Evolutionary conservation across 257 asterid species (phyloP), one percentile per base, ranked within the genome.

Genomic region (Nicotiana tabacum): DNA sequence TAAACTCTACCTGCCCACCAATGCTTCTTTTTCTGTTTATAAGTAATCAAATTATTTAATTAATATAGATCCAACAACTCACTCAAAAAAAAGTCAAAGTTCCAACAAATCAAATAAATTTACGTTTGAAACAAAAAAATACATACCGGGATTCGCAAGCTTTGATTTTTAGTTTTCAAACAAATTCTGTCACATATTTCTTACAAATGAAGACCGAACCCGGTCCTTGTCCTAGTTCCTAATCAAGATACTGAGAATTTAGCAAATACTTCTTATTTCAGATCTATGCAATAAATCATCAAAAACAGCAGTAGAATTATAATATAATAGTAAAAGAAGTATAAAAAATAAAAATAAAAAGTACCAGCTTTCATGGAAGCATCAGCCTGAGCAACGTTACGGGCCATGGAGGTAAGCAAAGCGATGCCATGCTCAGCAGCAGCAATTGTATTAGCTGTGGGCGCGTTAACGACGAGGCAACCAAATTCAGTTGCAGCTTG

Each of bases 381-480:
- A 85, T 95, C 98, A 62, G 98, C 91, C 85, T 95, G 98, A 64
- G 98, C 93, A 83, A 95, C 93, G 70, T 93, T 95, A 81, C 98
- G 90, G 53, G 97, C 97, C 98, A 95, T 95, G 77, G 87, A 87
- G 66, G 97, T 89, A 2, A 95, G 92, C 82, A 95, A 82, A 56
- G 98, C 97, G 39, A 95, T 93, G 10, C 94, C 98, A 82, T 95
- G 98, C 85, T 95, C 98, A 1, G 98, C 98, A 0, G 98, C 98
- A 4, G 98, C 98, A 82, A 95, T 90, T 53, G 98, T 95, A 37
- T 95, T 95, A 4, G 98, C 98, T 27, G 98, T 93, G 16, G 98
- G 98, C 12, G 98, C 98, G 82, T 95, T 95, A 18, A 95, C 98
- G n/a, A 95, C 98, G 64, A 95, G 87, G 57, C 98, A 95, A 1